Base-by-base conservation (phyloP, 345 rosid genomes). In the Passiflora organensis region DNA sequence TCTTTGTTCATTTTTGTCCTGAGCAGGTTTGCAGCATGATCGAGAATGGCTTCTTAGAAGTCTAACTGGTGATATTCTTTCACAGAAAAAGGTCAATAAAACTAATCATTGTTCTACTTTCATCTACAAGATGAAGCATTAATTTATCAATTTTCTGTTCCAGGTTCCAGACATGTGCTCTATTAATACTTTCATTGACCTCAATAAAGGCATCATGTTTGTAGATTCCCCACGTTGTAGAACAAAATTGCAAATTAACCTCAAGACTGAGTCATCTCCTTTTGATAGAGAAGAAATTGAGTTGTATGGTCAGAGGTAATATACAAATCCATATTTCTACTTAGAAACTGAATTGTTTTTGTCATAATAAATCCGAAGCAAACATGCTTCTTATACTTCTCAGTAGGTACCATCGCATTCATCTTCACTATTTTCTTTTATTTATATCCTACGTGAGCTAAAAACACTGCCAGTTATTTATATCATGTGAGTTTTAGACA, bases 121-220 rank as follows among this genome's bases (percentile, higher is more conserved):
- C 45, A 17, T 16, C n/a, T 16, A 12, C 22, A 23, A 16, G 55
- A 32, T 56, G 6, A 64, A 51, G 21, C 47, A 13, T 64, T 61
- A 17, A 56, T 63, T 59, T 21, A 1, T 52, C 54, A 43, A 15
- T 52, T 51, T 66, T 53, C 60, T 49, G 65, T 58, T 77, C 59
- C 72, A 91, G 99, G 96, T 89, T 72, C 95, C 91, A 53, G 90
- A 82, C 62, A 78, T 93, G 91, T 77, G 79, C 82, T 80, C 80
- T 48, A 73, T 93, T 53, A 81, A 55, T 44, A 77, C 99, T 64
- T 77, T 37, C 42, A 76, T 93, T 55, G 83, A 89, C 78, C 86
- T 84, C 61, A 65, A 77, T 37, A 71, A 47, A 69, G 86, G 79
- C 23, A 23, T 72, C 51, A 60, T 93, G 72, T 67, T 55, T 66